These are phyloP conservation scores for Blumeriella jaapii DNA, from an alignment of 2,329 filamentous ascomycete species.

Conservation along the genomic window DNA sequence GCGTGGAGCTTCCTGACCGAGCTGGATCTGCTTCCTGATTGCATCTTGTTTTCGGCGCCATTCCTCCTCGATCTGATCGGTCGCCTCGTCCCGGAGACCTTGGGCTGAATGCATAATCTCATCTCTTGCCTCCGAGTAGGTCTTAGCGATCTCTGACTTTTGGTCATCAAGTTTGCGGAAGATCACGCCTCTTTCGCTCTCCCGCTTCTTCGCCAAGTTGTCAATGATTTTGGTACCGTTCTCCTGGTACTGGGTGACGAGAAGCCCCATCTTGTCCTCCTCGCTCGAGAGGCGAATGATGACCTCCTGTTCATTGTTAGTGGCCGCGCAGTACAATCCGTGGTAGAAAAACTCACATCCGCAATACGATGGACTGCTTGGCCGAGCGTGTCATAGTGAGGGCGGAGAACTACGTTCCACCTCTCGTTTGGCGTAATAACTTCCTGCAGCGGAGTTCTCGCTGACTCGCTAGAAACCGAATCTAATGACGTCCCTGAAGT, in stretches of 20 bases:
- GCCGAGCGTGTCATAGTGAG: conserved; percentile 22
- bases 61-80: conserved; percentile 13
- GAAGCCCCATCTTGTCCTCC: conserved; percentile 22
- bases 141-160: conserved; percentile 14
- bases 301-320: conserved; percentile 23
- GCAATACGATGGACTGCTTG: conserved; percentile 22
- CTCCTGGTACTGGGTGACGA: conserved; percentile 23
- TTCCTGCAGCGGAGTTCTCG: conserved; percentile 12
- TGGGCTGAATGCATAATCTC: conserved; percentile 10
- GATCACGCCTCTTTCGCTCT: conserved; percentile 12
- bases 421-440: conserved; percentile 4
- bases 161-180: conserved; percentile 10
- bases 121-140: conserved; percentile 15
- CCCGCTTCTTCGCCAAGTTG: conserved; percentile 12
- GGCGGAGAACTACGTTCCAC: conserved; percentile 23
- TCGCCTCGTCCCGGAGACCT: conserved; percentile 11
- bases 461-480: conserved; percentile 9
- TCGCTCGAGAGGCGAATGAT: conserved; percentile 21
- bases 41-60: conserved; percentile 21
- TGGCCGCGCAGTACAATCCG: background rate
- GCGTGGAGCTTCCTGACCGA: too few relatives aligned
- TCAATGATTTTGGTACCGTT: conserved; percentile 21
- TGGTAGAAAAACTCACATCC: conserved; percentile 18
- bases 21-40: conserved; percentile 17
- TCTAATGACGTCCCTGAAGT: too few relatives aligned